phyloP scores from a whole-genome alignment of 2,329 filamentous ascomycete genomes.

The Chalara sp. region DNA sequence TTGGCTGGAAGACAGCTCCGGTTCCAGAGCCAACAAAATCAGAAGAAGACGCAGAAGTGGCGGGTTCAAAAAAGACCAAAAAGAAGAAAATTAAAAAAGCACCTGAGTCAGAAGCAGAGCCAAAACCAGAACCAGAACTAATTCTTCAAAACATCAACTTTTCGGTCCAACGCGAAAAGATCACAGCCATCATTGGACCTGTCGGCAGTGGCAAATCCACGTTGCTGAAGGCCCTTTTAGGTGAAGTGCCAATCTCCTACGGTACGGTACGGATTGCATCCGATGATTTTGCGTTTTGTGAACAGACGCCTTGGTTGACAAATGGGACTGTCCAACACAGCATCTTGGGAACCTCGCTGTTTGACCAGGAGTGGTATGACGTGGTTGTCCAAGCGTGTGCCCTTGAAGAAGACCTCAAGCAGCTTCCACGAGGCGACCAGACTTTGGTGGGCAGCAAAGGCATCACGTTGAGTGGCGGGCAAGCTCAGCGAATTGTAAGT shows the following conservation, averaged over 20 bases:
- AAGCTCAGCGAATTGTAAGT: constrained; percentile 30
- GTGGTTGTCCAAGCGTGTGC: constrained; percentile 19
- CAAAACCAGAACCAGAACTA: no score
- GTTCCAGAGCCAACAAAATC: no score
- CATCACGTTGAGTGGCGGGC: constrained; percentile 24
- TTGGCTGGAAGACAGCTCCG: constrained; percentile 26
- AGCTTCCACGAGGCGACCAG: constrained; percentile 20
- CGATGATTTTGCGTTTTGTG: constrained; percentile 32
- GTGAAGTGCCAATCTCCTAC: constrained; percentile 10
- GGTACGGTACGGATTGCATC: constrained; percentile 9
- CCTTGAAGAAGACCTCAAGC: constrained; percentile 15
- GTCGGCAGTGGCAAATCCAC: constrained; percentile 27
- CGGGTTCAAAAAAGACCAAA: no score
- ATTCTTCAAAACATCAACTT: constrained; percentile 12
- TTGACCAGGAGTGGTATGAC: constrained; percentile 22
- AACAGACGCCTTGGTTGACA: constrained; percentile 37
- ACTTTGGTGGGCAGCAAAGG: constrained; percentile 25
- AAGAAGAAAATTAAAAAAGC: no score
- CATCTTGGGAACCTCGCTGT: constrained; percentile 28
- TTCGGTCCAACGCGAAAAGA: constrained; percentile 3
- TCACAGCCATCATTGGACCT: constrained; percentile 25
- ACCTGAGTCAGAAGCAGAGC: no score
- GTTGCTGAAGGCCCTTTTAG: constrained; percentile 21
- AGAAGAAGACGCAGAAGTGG: no score
- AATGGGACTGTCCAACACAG: constrained; percentile 34